Evolutionary conservation across 1,139 yeast species (phyloP).

Genomic region (Pneumocystis carinii): DNA sequence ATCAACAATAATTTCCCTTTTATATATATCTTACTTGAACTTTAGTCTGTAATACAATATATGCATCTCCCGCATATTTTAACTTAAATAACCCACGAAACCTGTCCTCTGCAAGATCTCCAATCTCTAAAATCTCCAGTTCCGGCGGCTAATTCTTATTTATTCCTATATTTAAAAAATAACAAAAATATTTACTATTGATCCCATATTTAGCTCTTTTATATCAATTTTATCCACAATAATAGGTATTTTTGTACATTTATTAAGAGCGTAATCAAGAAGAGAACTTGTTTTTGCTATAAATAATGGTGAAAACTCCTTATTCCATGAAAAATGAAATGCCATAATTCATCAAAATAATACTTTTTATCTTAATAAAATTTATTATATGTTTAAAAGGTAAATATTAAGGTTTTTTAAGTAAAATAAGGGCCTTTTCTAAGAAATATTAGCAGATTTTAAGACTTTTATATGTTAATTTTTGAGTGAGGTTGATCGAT

Average conservation of each 20-base stretch:
- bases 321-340: slow-evolving; percentile 11
- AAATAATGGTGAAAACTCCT: slow-evolving; percentile 11
- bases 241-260: slow-evolving; percentile 58
- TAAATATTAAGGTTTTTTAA: no score
- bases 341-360: slow-evolving; percentile 4
- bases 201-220: slow-evolving; percentile 63
- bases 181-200: slow-evolving; percentile 20
- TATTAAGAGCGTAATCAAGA: slow-evolving; percentile 60
- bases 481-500: neutral
- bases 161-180: neutral
- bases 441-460: no score
- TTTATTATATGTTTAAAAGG: no score
- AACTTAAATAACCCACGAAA: slow-evolving; percentile 78
- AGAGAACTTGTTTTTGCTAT: slow-evolving; percentile 43
- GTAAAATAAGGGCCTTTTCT: no score
- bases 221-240: slow-evolving; percentile 61
- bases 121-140: slow-evolving; percentile 71
- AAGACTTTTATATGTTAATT: neutral
- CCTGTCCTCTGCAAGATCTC: slow-evolving; percentile 65
- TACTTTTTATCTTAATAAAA: no score
- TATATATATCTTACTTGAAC: slow-evolving; percentile 25
- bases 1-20: neutral
- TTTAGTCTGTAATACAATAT: slow-evolving; percentile 62
- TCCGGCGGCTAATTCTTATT: slow-evolving; percentile 39
- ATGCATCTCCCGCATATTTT: slow-evolving; percentile 66